Evolutionary conservation across 176 grass and related monocot species (phyloP).

Genomic region (Juncus effusus): DNA sequence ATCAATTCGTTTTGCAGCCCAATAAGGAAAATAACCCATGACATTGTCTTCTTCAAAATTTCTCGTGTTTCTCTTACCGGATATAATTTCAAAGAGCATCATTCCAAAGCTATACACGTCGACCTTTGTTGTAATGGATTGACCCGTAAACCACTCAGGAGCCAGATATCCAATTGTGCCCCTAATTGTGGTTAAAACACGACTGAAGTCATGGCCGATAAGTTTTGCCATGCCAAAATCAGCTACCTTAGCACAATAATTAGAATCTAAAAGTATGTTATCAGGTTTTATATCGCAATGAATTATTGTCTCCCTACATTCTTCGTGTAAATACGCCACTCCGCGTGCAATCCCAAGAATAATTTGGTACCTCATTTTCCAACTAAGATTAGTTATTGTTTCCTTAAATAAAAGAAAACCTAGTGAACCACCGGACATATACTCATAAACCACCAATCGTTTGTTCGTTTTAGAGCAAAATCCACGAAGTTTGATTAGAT

Average conservation of each 20-base stretch:
- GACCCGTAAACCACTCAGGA: too few species aligned
- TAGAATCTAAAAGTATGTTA: slow-evolving; percentile 33
- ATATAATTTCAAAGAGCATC: slow-evolving; percentile 2
- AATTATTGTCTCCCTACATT: slow-evolving; percentile 35
- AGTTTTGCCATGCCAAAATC: slow-evolving; percentile 53
- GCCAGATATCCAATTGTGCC: too few species aligned
- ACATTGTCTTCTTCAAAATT: too few species aligned
- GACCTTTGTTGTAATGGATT: too few species aligned
- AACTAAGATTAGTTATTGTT: slow-evolving; percentile 10
- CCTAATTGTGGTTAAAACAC: slow-evolving; percentile 31
- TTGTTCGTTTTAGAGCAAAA: slow-evolving; percentile 27
- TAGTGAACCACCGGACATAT: slow-evolving; percentile 31
- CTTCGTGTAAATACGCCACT: slow-evolving; percentile 36
- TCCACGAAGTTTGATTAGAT: slow-evolving; percentile 9
- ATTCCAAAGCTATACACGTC: too few species aligned
- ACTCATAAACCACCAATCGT: slow-evolving; percentile 39
- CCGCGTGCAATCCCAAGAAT: slow-evolving; percentile 27
- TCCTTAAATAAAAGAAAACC: slow-evolving; percentile 24
- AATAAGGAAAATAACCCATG: too few species aligned
- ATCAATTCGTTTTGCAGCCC: too few species aligned
- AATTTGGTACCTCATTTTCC: slow-evolving; percentile 32
- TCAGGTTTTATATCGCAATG: slow-evolving; percentile 44
- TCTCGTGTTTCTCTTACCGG: too few species aligned
- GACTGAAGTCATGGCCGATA: slow-evolving; percentile 32
- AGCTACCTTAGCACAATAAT: slow-evolving; percentile 26